Percentiles rank a stretch among this genome's conserved stretches.
These are phyloP conservation scores for Fusarium palustre DNA, from an alignment of 2,329 filamentous ascomycete species.

Conservation along the genomic window DNA sequence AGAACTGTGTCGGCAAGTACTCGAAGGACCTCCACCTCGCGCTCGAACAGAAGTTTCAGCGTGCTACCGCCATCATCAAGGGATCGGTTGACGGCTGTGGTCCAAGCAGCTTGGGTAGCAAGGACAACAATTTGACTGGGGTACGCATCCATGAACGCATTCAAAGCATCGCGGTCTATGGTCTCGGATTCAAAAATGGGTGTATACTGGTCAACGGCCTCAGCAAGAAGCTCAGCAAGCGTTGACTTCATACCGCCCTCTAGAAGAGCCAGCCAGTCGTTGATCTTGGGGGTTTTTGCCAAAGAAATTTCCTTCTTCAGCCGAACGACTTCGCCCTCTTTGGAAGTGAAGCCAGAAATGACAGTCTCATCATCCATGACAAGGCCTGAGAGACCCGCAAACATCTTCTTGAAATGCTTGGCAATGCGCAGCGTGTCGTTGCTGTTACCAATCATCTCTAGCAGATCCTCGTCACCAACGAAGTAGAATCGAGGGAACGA, in stretches of 20 bases:
- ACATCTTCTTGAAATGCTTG: slow-evolving; percentile 99
- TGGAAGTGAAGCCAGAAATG: slow-evolving; percentile 93
- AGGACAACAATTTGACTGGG: slow-evolving; percentile 96
- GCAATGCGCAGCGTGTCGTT: slow-evolving; percentile 96
- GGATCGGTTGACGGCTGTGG: slow-evolving; percentile 82
- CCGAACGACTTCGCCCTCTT: slow-evolving; percentile 89
- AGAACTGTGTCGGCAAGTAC: slow-evolving; percentile 90
- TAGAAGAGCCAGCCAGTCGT: slow-evolving; percentile 96
- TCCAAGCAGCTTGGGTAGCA: slow-evolving; percentile 94
- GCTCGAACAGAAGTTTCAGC: slow-evolving; percentile 78
- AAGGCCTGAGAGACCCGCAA: slow-evolving; percentile 91
- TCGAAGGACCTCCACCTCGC: slow-evolving; percentile 85
- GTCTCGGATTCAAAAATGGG: slow-evolving; percentile 78
- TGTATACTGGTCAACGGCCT: slow-evolving; percentile 85
- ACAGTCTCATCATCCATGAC: slow-evolving; percentile 90
- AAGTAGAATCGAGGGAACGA: slow-evolving; percentile 99
- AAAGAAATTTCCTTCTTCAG: slow-evolving; percentile 93
- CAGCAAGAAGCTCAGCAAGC: slow-evolving; percentile 87
- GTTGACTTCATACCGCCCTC: slow-evolving; percentile 95
- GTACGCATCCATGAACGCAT: slow-evolving; percentile 83
- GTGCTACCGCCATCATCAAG: slow-evolving; percentile 77
- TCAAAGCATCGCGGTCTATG: slow-evolving; percentile 77
- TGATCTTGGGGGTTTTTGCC: slow-evolving; percentile 94
- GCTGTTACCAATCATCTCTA: slow-evolving; percentile 99
- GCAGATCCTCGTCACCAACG: slow-evolving; percentile 95